Conservation (phyloP, 192 early-diverging fungal genomes). For the Linnemannia schmuckeri region DNA sequence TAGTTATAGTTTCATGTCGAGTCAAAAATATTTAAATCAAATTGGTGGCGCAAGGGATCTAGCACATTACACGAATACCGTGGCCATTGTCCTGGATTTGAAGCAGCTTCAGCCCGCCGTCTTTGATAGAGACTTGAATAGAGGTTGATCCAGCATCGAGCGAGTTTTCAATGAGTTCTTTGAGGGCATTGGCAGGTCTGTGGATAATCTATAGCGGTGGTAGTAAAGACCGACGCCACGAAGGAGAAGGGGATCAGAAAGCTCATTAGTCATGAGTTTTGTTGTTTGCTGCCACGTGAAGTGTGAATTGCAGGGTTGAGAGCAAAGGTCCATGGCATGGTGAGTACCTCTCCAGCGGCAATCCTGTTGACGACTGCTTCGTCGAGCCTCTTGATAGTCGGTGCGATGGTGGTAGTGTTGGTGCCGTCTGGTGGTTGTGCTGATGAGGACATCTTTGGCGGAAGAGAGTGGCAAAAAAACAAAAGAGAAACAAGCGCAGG, state of each 20-base stretch:
- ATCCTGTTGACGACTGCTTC: slow-evolving; percentile 94
- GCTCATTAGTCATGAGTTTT: slow-evolving; percentile 1
- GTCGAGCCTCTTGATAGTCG: slow-evolving; percentile 84
- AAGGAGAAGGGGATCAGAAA: neutral
- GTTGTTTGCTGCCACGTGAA: slow-evolving; percentile 13
- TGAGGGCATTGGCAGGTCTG: slow-evolving; percentile 94
- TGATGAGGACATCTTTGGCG: slow-evolving; percentile 8
- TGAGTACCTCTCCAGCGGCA: slow-evolving; percentile 91
- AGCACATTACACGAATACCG: slow-evolving; percentile 77
- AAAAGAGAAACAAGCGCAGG: neutral
- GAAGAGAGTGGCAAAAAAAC: neutral
- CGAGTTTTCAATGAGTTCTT: slow-evolving; percentile 97
- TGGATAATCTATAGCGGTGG: slow-evolving; percentile 83
- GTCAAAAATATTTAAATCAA: slow-evolving; percentile 10
- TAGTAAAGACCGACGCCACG: neutral
- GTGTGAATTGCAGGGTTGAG: neutral
- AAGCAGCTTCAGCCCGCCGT: slow-evolving; percentile 93
- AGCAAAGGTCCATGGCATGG: neutral
- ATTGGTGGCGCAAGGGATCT: slow-evolving; percentile 24
- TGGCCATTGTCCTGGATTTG: slow-evolving; percentile 97
- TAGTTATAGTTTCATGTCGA: neutral
- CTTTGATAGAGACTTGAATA: slow-evolving; percentile 87
- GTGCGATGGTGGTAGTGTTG: slow-evolving; percentile 8
- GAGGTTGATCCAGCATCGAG: slow-evolving; percentile 92
- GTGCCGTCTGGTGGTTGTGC: neutral